Evolutionary conservation across 148 eudicot species (phyloP).

Genomic region (Camellia japonica): DNA sequence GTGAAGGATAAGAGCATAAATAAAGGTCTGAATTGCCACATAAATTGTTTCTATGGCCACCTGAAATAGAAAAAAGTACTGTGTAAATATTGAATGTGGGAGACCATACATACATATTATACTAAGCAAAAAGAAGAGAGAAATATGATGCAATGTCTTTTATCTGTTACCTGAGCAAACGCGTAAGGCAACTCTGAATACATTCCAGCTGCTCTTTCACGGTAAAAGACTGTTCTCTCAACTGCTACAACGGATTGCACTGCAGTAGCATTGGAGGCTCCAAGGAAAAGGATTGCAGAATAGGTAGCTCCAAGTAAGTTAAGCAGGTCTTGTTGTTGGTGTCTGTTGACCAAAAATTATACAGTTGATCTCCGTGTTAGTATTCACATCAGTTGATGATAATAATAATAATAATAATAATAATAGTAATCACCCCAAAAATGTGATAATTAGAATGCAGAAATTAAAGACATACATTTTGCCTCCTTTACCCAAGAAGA

Average conservation of each 20-base stretch:
- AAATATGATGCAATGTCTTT: not conserved
- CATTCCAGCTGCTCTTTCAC: slow-evolving; percentile 17
- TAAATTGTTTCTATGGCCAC: slow-evolving; percentile 27
- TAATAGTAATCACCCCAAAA: not conserved
- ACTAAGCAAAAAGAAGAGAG: not conserved
- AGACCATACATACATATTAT: not conserved
- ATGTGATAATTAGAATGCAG: no score
- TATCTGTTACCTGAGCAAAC: slow-evolving; percentile 9
- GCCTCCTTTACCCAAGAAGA: slow-evolving; percentile 23
- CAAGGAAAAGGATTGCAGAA: slow-evolving; percentile 15
- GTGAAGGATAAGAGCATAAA: slow-evolving; percentile 20
- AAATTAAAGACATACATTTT: slow-evolving; percentile 11
- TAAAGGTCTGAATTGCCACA: slow-evolving; percentile 16
- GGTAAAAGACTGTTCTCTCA: slow-evolving; percentile 17
- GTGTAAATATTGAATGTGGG: not conserved
- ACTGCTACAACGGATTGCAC: slow-evolving; percentile 14
- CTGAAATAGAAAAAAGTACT: slow-evolving; percentile 12
- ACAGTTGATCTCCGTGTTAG: not conserved
- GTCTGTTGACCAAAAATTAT: not conserved
- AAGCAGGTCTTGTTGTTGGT: slow-evolving; percentile 1
- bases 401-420: not conserved
- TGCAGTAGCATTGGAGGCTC: not conserved
- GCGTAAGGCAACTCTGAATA: slow-evolving; percentile 18
- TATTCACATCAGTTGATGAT: not conserved
- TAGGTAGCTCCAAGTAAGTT: slow-evolving; percentile 17